Evolutionary conservation across 495 filamentous ascomycete species (phyloP).

Genomic region (Lasiosphaeriaceae sp.): DNA sequence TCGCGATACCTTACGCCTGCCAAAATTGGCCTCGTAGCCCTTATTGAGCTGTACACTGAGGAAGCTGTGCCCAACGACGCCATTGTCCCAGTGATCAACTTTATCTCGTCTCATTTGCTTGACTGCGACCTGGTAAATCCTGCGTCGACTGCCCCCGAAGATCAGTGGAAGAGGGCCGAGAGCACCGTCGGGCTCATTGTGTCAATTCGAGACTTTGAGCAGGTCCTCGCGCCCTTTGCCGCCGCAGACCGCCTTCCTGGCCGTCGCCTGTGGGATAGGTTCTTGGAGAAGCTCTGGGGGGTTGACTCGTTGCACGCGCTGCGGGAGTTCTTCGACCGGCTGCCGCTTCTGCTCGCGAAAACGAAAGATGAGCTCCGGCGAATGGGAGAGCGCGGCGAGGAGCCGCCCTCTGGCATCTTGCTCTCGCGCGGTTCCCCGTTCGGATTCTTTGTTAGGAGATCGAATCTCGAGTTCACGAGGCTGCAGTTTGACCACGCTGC

Average conservation of each 20-base stretch:
- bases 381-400: conserved; percentile 33
- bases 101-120: conserved; percentile 72
- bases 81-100: conserved; percentile 79
- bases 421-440: conserved; percentile 69
- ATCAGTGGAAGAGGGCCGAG: conserved; percentile 38
- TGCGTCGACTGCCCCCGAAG: conserved; percentile 11
- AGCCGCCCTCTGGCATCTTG: conserved; percentile 42
- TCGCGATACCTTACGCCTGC: conserved; percentile 62
- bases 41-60: conserved; percentile 76
- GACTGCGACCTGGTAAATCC: conserved; percentile 31
- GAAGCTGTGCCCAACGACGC: conserved; percentile 68
- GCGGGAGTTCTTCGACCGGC: conserved; percentile 63
- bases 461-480: conserved; percentile 72
- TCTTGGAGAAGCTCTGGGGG: conserved; percentile 79
- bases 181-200: conserved; percentile 48
- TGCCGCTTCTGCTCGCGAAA: conserved; percentile 56
- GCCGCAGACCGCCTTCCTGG: conserved; percentile 67
- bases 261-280: conserved; percentile 76
- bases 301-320: conserved; percentile 77
- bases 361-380: conserved; percentile 52
- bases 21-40: conserved; percentile 75
- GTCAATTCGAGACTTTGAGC: conserved; percentile 64
- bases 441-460: conserved; percentile 76
- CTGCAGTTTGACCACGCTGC: conserved; percentile 74
- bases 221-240: conserved; percentile 52